Evolutionary conservation across 106 monocot species (phyloP).

Genomic region (Platanthera zijinensis): DNA sequence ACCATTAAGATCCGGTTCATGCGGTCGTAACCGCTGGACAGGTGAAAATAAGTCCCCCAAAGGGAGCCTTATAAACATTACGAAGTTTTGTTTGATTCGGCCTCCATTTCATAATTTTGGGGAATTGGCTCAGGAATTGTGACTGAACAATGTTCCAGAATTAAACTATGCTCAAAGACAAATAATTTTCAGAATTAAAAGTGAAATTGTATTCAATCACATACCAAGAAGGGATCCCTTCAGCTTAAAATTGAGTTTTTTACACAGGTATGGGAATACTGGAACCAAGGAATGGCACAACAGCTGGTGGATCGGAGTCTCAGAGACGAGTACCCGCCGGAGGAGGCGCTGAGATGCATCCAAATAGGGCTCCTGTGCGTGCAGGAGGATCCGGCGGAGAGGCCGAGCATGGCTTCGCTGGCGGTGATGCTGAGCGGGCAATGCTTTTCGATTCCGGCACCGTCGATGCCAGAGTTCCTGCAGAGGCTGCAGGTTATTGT

Average conservation of each 20-base stretch:
- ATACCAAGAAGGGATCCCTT: too few species aligned
- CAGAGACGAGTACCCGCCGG: background rate
- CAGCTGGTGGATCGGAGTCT: slow-evolving; percentile 8
- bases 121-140: too few species aligned
- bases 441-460: slow-evolving; percentile 1
- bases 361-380: slow-evolving; percentile 22
- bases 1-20: too few species aligned
- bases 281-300: slow-evolving; percentile 7
- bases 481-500: slow-evolving; percentile 8
- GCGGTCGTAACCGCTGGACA: too few species aligned
- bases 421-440: slow-evolving; percentile 5
- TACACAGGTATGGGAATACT: slow-evolving; percentile 13
- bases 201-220: too few species aligned
- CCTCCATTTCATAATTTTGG: too few species aligned
- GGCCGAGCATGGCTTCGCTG: slow-evolving; percentile 13
- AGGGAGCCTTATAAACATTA: too few species aligned
- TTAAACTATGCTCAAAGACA: background rate
- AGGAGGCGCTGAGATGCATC: slow-evolving; percentile 10
- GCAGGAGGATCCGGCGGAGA: slow-evolving; percentile 8
- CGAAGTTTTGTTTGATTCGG: too few species aligned
- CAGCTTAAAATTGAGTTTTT: background rate
- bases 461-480: slow-evolving; percentile 5
- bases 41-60: too few species aligned
- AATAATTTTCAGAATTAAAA: too few species aligned
- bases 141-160: background rate